A percentile compares a stretch with the other conserved stretches of the same genome.
Evolutionary conservation across 1,284 basidiomycete genomes (phyloP).

Genomic region (Ceratobasidium sp.): DNA sequence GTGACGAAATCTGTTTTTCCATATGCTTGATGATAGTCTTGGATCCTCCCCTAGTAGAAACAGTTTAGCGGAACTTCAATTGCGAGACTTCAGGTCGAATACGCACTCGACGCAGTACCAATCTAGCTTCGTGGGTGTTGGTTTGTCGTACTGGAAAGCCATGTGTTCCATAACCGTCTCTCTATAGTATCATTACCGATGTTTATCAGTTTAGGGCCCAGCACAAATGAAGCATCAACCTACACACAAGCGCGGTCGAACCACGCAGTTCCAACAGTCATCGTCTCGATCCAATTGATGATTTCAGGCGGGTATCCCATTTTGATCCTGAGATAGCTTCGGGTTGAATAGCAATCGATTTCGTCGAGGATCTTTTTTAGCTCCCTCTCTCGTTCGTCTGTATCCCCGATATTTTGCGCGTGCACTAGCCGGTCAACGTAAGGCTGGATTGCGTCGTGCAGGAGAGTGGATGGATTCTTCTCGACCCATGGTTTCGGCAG

Average conservation of each 20-base stretch:
- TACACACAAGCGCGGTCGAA: conserved; percentile 32
- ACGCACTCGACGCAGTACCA: conserved; percentile 28
- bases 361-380: background rate
- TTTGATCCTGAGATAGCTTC: background rate
- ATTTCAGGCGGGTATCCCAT: background rate
- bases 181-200: conserved; percentile 18
- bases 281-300: conserved; percentile 29
- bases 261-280: conserved; percentile 9
- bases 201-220: background rate
- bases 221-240: background rate
- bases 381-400: too few species aligned
- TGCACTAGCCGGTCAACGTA: background rate
- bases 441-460: background rate
- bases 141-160: background rate
- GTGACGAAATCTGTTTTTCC: conserved; percentile 29
- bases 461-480: background rate
- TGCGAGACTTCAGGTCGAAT: background rate
- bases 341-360: background rate
- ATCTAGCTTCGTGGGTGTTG: background rate
- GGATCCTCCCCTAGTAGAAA: conserved; percentile 49
- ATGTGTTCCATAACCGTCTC: background rate
- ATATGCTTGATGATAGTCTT: conserved; percentile 29
- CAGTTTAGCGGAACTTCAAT: background rate
- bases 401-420: background rate
- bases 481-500: background rate